Conservation (phyloP, 1,284 basidiomycete genomes). For the Moniliophthora roreri region DNA sequence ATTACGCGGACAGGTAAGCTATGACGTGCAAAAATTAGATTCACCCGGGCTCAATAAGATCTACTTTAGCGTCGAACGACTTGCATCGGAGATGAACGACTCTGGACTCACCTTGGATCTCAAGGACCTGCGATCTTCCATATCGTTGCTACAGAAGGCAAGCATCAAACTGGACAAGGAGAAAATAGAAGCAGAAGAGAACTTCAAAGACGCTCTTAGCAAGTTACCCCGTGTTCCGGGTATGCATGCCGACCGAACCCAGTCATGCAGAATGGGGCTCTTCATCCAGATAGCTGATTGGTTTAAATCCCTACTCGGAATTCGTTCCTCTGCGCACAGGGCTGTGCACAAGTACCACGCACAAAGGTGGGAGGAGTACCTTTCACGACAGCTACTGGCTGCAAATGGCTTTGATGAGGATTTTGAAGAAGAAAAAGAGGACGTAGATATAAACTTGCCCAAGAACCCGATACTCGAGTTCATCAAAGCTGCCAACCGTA, state of each 20-base stretch:
- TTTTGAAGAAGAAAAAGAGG: not conserved
- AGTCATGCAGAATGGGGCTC: not conserved
- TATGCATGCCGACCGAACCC: not conserved
- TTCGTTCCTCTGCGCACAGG: not conserved
- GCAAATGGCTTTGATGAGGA: no score
- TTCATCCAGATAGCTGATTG: not conserved
- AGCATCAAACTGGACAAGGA: conserved; percentile 58
- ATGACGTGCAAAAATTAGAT: not conserved
- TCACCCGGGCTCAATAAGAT: conserved; percentile 7
- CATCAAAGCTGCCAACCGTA: conserved; percentile 59
- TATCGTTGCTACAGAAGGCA: conserved; percentile 49
- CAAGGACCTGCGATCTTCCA: conserved; percentile 20
- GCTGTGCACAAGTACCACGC: not conserved
- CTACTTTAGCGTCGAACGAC: conserved; percentile 42
- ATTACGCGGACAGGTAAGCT: conserved; percentile 56
- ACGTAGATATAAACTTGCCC: not conserved
- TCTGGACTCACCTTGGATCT: conserved; percentile 10
- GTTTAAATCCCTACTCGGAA: not conserved
- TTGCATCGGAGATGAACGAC: conserved; percentile 6
- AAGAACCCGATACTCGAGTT: conserved; percentile 34
- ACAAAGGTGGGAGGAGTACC: not conserved
- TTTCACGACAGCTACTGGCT: not conserved
- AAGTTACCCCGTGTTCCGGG: conserved; percentile 17
- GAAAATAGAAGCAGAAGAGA: conserved; percentile 43
- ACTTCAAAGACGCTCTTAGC: conserved; percentile 34